Evolutionary conservation across 2,329 filamentous ascomycete species (phyloP).

Genomic region (Sclerotinia trifoliorum): DNA sequence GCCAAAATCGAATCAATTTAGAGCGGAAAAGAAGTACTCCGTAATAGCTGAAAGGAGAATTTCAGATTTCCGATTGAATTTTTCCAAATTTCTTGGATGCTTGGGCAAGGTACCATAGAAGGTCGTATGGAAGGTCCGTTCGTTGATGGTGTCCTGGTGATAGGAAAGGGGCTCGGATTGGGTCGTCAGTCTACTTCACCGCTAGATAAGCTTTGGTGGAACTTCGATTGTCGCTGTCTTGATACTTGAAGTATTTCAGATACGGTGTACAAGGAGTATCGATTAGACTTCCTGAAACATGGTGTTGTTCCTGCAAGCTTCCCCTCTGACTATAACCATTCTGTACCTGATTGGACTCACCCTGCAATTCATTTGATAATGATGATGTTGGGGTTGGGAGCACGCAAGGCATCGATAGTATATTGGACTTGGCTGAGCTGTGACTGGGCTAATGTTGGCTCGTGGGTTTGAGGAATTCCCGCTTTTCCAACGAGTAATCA

Average conservation of each 20-base stretch:
- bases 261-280: constrained; percentile 14
- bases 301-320: background rate
- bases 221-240: constrained; percentile 17
- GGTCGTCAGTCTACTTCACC: constrained; percentile 7
- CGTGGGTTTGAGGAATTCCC: constrained; percentile 3
- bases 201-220: constrained; percentile 24
- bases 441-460: constrained; percentile 18
- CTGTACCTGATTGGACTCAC: constrained; percentile 12
- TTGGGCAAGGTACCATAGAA: constrained; percentile 9
- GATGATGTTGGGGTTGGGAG: constrained; percentile 1
- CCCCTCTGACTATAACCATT: background rate
- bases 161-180: constrained; percentile 21
- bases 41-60: constrained; percentile 14
- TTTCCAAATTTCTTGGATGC: background rate
- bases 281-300: constrained; percentile 4
- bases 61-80: background rate
- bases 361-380: constrained; percentile 1
- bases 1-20: constrained; percentile 3
- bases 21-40: background rate
- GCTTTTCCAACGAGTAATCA: constrained; percentile 17
- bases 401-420: background rate
- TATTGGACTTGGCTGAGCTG: constrained; percentile 4
- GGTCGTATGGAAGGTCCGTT: background rate
- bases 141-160: constrained; percentile 16
- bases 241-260: constrained; percentile 17